Evolutionary conservation across 805 yeast genomes (phyloP).

Genomic region (Zygoascus biomembranicola): DNA sequence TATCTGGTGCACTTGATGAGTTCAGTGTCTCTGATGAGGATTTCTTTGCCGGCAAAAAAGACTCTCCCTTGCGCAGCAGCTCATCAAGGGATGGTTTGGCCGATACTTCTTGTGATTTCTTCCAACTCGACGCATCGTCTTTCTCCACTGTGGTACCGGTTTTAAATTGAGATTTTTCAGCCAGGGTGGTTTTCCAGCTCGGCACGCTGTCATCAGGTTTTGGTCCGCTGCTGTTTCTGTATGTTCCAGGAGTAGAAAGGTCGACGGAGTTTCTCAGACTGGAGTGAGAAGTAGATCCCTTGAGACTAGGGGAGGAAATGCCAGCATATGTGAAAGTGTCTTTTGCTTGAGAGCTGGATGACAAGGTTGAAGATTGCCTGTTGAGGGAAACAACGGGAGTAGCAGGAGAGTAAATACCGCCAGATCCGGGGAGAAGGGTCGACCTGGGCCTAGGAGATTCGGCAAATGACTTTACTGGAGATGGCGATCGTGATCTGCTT

Average conservation of each 20-base stretch:
- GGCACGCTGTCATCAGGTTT: background rate
- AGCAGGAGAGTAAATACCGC: constrained; percentile 1
- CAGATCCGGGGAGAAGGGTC: background rate
- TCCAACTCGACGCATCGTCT: background rate
- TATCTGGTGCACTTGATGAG: background rate
- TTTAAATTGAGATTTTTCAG: no score
- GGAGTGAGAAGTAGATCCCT: background rate
- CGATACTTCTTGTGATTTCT: background rate
- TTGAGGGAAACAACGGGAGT: background rate
- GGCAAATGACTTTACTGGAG: constrained; percentile 7
- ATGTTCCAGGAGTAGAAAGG: background rate
- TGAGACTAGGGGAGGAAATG: background rate
- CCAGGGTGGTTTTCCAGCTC: background rate
- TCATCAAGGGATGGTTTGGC: background rate
- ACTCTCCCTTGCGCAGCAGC: no score
- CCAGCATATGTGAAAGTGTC: background rate
- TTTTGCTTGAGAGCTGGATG: background rate
- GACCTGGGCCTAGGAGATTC: background rate
- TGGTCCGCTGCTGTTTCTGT: background rate
- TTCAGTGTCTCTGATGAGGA: background rate
- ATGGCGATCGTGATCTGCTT: constrained; percentile 8
- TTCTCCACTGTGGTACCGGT: background rate
- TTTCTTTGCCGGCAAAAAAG: background rate
- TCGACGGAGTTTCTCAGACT: background rate
- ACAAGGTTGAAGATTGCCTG: background rate